A percentile compares a stretch with the other conserved stretches of the same genome.
Evolutionary conservation across 495 filamentous ascomycete species (phyloP).

Genomic region (Peziza echinospora): DNA sequence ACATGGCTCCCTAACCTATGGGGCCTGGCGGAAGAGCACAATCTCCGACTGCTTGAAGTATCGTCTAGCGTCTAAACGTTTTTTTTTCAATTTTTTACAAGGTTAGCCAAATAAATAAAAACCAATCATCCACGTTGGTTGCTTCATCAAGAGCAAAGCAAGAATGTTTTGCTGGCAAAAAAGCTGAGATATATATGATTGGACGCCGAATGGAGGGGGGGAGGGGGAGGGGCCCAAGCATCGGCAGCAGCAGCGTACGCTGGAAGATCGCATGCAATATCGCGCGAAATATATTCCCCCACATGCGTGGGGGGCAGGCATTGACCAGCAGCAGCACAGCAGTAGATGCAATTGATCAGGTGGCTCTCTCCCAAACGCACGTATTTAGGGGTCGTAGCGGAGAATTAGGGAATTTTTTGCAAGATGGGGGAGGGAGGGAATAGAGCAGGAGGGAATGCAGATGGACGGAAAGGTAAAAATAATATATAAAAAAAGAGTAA

Average conservation of each 20-base stretch:
- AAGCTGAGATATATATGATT: too few species aligned
- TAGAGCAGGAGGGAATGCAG: background rate
- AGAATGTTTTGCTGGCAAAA: too few species aligned
- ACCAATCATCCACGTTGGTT: too few species aligned
- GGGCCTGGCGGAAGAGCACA: slow-evolving; percentile 67
- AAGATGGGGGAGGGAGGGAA: slow-evolving; percentile 1
- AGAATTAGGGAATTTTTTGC: too few species aligned
- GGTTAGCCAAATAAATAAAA: too few species aligned
- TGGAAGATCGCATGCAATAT: background rate
- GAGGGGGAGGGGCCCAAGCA: too few species aligned
- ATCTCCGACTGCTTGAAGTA: slow-evolving; percentile 99
- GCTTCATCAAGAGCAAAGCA: too few species aligned
- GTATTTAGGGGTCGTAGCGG: too few species aligned
- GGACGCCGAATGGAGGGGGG: too few species aligned
- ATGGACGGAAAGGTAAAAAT: background rate
- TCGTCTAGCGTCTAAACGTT: slow-evolving; percentile 81
- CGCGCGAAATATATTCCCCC: too few species aligned
- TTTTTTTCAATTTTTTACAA: too few species aligned
- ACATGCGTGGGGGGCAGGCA: too few species aligned
- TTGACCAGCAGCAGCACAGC: background rate
- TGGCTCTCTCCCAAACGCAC: background rate
- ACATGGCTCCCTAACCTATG: background rate
- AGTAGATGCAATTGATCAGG: background rate
- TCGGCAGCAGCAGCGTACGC: background rate
- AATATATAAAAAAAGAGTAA: background rate